Conservation (phyloP, 2,329 filamentous ascomycete genomes). For the Zalaria sp. region DNA sequence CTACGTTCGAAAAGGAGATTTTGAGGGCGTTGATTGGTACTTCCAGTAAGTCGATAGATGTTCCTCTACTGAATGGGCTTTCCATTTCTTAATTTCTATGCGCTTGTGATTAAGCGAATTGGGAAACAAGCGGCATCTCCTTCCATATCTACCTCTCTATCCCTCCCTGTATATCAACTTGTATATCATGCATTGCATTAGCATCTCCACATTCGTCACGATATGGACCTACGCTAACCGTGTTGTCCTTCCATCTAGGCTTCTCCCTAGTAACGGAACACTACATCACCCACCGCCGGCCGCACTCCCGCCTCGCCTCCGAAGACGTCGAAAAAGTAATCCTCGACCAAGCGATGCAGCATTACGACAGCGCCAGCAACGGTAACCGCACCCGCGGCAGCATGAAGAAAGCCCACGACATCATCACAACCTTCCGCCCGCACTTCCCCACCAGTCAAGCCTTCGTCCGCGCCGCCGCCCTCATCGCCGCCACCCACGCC, state of each 20-base stretch:
- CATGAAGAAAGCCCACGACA: slow-evolving; percentile 63
- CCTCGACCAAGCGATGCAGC: slow-evolving; percentile 48
- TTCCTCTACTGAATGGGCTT: background rate
- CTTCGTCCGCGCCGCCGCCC: slow-evolving; percentile 43
- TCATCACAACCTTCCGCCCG: slow-evolving; percentile 52
- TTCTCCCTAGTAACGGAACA: slow-evolving; percentile 17
- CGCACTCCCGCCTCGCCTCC: slow-evolving; percentile 34
- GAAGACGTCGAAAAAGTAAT: slow-evolving; percentile 46
- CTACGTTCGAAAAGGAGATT: slow-evolving; percentile 55
- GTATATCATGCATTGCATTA: too few relatives aligned
- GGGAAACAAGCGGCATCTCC: too few relatives aligned
- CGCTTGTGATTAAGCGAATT: too few relatives aligned
- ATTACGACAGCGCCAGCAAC: slow-evolving; percentile 73
- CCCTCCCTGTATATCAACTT: too few relatives aligned
- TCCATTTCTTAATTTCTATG: background rate
- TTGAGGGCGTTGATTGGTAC: slow-evolving; percentile 34
- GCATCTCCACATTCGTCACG: too few relatives aligned
- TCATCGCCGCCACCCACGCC: slow-evolving; percentile 60
- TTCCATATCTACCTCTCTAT: too few relatives aligned
- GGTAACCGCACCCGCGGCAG: slow-evolving; percentile 63
- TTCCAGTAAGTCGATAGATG: background rate
- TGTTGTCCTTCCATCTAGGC: background rate
- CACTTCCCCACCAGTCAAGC: slow-evolving; percentile 40
- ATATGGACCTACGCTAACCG: too few relatives aligned
- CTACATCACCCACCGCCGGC: slow-evolving; percentile 44